Conservation (phyloP, 2,329 filamentous ascomycete species). For the Microsporum ferrugineum region DNA sequence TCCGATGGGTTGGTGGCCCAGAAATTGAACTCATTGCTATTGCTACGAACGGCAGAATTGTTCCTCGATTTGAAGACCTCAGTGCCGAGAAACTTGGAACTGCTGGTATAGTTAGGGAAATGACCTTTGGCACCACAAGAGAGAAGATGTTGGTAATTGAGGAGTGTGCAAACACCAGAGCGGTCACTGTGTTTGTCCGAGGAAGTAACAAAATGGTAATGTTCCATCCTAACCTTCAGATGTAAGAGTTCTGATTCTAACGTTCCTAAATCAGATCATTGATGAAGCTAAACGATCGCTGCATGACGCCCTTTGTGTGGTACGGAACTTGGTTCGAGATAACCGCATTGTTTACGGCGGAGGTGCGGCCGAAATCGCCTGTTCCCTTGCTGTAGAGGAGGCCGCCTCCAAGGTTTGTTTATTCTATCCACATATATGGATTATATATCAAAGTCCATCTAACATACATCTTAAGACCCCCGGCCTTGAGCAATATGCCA, state of each 20-base stretch:
- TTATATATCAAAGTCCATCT: background rate
- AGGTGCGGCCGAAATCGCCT: conserved; percentile 92
- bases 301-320: conserved; percentile 94
- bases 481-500: conserved; percentile 96
- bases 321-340: conserved; percentile 88
- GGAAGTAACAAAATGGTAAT: conserved; percentile 98
- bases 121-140: conserved; percentile 92
- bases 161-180: conserved; percentile 94
- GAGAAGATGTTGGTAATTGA: conserved; percentile 99
- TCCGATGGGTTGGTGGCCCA: conserved; percentile 94
- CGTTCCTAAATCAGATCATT: conserved; percentile 57
- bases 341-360: conserved; percentile 97
- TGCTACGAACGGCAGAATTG: conserved; percentile 93
- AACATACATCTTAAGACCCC: conserved; percentile 50
- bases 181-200: conserved; percentile 90
- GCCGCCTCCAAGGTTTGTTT: conserved; percentile 63
- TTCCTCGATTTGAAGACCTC: conserved; percentile 92
- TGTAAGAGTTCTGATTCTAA: background rate
- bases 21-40: conserved; percentile 98
- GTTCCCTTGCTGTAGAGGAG: conserved; percentile 90
- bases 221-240: too few species aligned
- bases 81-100: conserved; percentile 80
- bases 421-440: background rate
- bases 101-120: conserved; percentile 82
- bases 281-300: conserved; percentile 96